A percentile compares a stretch with the other conserved stretches of the same genome.
These are phyloP conservation scores for Schizophyllum amplum DNA, from an alignment of 1,284 basidiomycete genomes.

Conservation along the genomic window DNA sequence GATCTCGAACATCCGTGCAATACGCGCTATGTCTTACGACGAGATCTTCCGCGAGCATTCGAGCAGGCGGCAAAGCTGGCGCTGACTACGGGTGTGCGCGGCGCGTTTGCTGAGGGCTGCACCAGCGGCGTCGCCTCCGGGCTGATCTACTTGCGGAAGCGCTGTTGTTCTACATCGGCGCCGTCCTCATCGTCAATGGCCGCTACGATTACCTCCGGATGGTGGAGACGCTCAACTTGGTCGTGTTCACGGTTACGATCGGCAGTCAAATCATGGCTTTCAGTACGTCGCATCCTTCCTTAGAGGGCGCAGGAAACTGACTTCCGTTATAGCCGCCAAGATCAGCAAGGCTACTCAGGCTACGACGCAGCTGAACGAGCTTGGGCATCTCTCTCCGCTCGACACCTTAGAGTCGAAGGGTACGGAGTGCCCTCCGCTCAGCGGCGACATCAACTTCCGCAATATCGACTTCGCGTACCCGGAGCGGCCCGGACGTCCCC, in stretches of 20 bases:
- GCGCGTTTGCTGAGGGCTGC: conserved; percentile 62
- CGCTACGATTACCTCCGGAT: conserved; percentile 66
- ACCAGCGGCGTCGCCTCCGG: conserved; percentile 59
- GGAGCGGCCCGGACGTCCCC: conserved; percentile 54
- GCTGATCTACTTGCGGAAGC: conserved; percentile 72
- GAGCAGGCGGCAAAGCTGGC: conserved; percentile 42
- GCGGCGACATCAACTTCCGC: conserved; percentile 52
- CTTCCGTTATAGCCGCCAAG: conserved; percentile 38
- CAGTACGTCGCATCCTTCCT: conserved; percentile 35
- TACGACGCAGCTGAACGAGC: conserved; percentile 51
- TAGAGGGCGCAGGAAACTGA: conserved; percentile 8
- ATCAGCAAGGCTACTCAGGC: conserved; percentile 33
- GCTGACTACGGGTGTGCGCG: conserved; percentile 45
- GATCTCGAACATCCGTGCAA: conserved; percentile 68
- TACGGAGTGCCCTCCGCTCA: conserved; percentile 22
- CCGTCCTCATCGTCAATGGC: conserved; percentile 57
- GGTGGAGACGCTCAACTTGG: conserved; percentile 69
- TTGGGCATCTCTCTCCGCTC: conserved; percentile 40
- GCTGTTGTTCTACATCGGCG: conserved; percentile 70
- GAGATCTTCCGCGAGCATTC: conserved; percentile 54
- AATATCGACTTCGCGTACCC: conserved; percentile 70
- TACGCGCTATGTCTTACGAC: conserved; percentile 76
- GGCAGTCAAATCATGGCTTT: conserved; percentile 67
- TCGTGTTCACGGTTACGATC: conserved; percentile 77
- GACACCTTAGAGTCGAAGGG: conserved; percentile 52